Evolutionary conservation across 345 rosid species (phyloP).

Genomic region (Brassica carinata): DNA sequence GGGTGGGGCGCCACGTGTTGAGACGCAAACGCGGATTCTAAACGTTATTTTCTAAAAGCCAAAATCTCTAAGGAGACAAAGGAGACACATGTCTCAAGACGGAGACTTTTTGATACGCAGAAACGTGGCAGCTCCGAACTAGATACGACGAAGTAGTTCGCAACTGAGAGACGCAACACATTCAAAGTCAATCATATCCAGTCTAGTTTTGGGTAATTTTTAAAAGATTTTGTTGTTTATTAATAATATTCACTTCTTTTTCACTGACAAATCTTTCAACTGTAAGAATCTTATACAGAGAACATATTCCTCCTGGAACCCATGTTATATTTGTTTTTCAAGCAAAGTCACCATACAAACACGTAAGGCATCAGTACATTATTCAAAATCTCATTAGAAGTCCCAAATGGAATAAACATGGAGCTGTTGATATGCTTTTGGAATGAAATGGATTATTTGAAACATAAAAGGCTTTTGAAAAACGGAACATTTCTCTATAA

Average conservation of each 20-base stretch:
- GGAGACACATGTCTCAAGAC: constrained; percentile 5
- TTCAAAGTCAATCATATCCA: background rate
- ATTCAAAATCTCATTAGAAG: too few relatives aligned
- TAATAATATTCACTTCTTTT: too few relatives aligned
- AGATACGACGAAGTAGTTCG: constrained; percentile 5
- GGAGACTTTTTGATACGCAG: background rate
- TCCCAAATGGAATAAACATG: too few relatives aligned
- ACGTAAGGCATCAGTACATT: too few relatives aligned
- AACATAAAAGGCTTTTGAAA: too few relatives aligned
- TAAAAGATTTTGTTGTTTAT: too few relatives aligned
- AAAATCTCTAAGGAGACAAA: background rate
- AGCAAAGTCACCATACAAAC: background rate
- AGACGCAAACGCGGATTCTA: constrained; percentile 4
- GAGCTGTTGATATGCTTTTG: too few relatives aligned
- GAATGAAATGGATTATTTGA: too few relatives aligned
- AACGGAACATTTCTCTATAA: too few relatives aligned
- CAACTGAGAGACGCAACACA: background rate
- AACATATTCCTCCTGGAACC: background rate
- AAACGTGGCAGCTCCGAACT: constrained; percentile 28
- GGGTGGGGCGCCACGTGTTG: constrained; percentile 11
- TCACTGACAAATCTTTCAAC: background rate
- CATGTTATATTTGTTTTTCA: background rate
- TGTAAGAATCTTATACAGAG: background rate
- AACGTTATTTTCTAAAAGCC: constrained; percentile 8
- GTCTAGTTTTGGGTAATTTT: background rate